These are phyloP conservation scores for Tricholoma sp. DNA, from an alignment of 768 basidiomycete genomes.

Conservation along the genomic window DNA sequence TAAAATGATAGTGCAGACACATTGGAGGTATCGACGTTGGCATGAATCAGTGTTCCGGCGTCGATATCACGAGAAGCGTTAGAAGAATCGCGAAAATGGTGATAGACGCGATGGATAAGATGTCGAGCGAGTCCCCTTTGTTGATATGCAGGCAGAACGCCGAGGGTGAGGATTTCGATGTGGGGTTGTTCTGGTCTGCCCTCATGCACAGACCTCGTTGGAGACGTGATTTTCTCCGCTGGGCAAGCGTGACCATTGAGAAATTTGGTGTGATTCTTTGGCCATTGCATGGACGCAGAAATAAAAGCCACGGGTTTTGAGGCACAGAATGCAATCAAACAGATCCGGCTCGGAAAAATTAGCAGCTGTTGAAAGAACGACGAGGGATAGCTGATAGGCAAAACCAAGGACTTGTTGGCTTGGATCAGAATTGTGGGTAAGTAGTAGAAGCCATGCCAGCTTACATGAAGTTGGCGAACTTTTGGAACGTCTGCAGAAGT, in stretches of 20 bases:
- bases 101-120: conserved; percentile 31
- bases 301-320: conserved; percentile 37
- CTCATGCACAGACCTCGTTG: conserved; percentile 3
- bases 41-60: conserved; percentile 29
- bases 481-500: conserved; percentile 29
- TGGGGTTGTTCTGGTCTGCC: conserved; percentile 17
- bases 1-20: conserved; percentile 37
- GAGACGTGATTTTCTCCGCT: conserved; percentile 6
- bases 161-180: conserved; percentile 48
- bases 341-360: conserved; percentile 32
- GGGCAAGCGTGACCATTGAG: not conserved
- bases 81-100: conserved; percentile 24
- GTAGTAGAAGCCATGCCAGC: conserved; percentile 17
- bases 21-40: conserved; percentile 43
- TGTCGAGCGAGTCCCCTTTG: conserved; percentile 38
- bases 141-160: conserved; percentile 42
- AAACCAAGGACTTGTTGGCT: conserved; percentile 27
- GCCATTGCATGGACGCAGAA: conserved; percentile 33
- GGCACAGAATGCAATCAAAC: conserved; percentile 34
- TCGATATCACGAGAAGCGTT: conserved; percentile 12
- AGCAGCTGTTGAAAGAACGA: conserved; percentile 45
- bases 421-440: not conserved
- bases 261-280: conserved; percentile 6
- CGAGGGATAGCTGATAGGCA: conserved; percentile 36
- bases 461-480: conserved; percentile 38